Evolutionary conservation across 345 rosid species (phyloP).

Genomic region (Cochlearia excelsa): DNA sequence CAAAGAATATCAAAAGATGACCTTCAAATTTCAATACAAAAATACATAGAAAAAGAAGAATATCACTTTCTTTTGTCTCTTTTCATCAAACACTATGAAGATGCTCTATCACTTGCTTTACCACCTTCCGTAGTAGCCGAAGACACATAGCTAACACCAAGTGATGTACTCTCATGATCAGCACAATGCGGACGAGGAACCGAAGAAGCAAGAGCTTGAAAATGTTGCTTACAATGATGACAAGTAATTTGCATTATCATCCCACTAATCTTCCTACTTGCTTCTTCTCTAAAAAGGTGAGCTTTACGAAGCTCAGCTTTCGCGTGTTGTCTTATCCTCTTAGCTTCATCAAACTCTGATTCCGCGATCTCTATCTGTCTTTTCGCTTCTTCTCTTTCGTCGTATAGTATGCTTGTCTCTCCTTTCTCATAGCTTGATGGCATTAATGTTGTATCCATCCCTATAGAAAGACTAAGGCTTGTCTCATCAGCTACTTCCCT

Average conservation of each 20-base stretch:
- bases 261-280: conserved; percentile 61
- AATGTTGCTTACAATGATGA: conserved; percentile 63
- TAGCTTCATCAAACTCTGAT: conserved; percentile 73
- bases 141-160: conserved; percentile 32
- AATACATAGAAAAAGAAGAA: conserved; percentile 17
- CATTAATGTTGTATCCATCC: conserved; percentile 24
- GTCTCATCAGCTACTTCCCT: conserved; percentile 28
- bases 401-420: conserved; percentile 41
- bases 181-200: conserved; percentile 29
- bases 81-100: conserved; percentile 22
- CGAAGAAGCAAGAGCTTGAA: conserved; percentile 39
- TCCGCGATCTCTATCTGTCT: conserved; percentile 79
- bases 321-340: conserved; percentile 82
- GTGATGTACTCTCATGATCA: conserved; percentile 31
- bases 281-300: conserved; percentile 54
- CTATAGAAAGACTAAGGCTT: conserved; percentile 35
- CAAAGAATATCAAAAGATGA: conserved; percentile 23
- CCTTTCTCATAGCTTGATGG: conserved; percentile 33
- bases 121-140: conserved; percentile 35
- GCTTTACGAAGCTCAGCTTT: conserved; percentile 80
- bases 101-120: conserved; percentile 39
- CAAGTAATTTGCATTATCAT: conserved; percentile 79
- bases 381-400: conserved; percentile 61
- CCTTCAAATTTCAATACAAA: conserved; percentile 22
- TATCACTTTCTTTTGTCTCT: conserved; percentile 3